These are phyloP conservation scores for Trichophyton rubrum DNA, from an alignment of 2,329 filamentous ascomycete species.

Conservation along the genomic window DNA sequence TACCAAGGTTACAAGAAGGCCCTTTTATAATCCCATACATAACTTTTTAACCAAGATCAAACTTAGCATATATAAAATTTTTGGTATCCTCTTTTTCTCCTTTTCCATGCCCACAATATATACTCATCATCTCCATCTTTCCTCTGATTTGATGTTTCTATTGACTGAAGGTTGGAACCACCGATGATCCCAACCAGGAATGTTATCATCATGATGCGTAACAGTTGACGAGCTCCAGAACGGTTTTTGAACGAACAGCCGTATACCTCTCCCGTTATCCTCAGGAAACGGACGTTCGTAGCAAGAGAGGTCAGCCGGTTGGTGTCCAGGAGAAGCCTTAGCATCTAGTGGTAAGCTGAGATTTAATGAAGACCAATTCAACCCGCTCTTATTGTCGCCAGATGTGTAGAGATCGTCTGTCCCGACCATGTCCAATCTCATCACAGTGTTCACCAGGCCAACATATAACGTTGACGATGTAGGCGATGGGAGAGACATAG, in stretches of 20 bases:
- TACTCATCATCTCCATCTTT: not conserved
- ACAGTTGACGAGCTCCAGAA: constrained; percentile 15
- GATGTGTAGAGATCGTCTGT: constrained; percentile 31
- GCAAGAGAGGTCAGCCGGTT: constrained; percentile 28
- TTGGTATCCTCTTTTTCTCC: not conserved
- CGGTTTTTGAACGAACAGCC: constrained; percentile 25
- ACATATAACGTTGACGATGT: constrained; percentile 36
- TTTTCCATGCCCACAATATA: too few relatives aligned
- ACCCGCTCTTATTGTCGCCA: constrained; percentile 6
- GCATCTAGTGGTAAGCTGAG: constrained; percentile 18
- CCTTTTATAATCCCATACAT: not conserved
- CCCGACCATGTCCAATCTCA: constrained; percentile 33
- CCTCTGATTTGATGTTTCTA: not conserved
- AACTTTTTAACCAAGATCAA: not conserved
- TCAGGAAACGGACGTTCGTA: constrained; percentile 32
- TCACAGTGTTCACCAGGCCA: constrained; percentile 31
- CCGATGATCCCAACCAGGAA: constrained; percentile 28
- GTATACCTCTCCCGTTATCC: constrained; percentile 22
- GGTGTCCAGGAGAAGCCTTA: constrained; percentile 14
- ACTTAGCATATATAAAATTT: not conserved
- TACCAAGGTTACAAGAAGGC: too few relatives aligned
- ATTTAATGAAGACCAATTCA: constrained; percentile 24
- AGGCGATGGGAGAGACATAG: constrained; percentile 33
- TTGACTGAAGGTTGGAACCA: constrained; percentile 19
- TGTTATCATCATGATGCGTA: constrained; percentile 9